Base-by-base conservation (phyloP, 2,329 filamentous ascomycete genomes). In the Penicillium olsonii region DNA sequence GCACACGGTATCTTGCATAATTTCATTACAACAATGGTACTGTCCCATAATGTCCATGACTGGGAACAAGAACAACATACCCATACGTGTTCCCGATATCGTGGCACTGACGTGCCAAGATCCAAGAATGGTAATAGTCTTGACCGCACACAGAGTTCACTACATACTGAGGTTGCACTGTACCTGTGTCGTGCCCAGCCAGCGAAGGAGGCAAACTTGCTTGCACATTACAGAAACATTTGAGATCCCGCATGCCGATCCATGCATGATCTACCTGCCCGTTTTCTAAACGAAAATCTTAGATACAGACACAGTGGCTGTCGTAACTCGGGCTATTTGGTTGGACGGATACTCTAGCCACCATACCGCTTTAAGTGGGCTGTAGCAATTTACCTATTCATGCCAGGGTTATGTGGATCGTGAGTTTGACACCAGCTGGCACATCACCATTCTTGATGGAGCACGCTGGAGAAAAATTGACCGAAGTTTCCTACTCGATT, bases 81-180 rank as follows among this genome's bases (percentile, higher is more conserved):
- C 33, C 27, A 20, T n/a, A n/a, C n/a, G n/a, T n/a, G n/a, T 26
- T 44, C 35, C 40, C 31, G 22, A 35, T 15, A 26, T 50, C 10
- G 19, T 53, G 35, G 8, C n/a, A 15, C 35, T 47, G 45, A 44
- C 37, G 42, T 50, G 39, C 40, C 42, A 42, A 46, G 37, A 15
- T 18, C 42, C 17, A 22, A 17, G 38, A 43, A 17, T 5, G 24
- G 52, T 10, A 50, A 37, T 43, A 19, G 37, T 8, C 26, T 42
- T 38, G 24, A 29, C 20, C 31, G 1, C 14, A 24, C 17, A 33
- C 7, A 34, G 17, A 18, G 15, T 4, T 6, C 18, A 35, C n/a
- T 20, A 33, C 18, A 29, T 42, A 37, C 29, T n/a, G 29, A 31
- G 29, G 29, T 31, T 31, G 29, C 29, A 31, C 29, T 37, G 17